Conservation (phyloP, 1,284 basidiomycete species). For the Porogramme epimiltina region DNA sequence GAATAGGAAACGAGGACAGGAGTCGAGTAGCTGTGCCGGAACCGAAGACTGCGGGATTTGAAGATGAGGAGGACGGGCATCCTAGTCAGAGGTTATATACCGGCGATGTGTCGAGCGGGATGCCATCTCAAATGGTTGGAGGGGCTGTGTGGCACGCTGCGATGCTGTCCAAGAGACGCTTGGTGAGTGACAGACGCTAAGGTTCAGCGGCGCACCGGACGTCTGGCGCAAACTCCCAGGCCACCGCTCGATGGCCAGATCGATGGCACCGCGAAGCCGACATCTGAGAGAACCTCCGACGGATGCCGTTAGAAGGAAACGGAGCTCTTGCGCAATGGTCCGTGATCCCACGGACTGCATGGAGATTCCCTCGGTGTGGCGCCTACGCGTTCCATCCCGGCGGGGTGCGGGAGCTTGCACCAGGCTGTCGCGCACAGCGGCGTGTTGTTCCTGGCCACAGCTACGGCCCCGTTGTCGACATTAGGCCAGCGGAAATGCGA, state of each 20-base stretch:
- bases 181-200: conserved; percentile 16
- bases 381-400: conserved; percentile 1
- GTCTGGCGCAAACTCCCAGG: neutral
- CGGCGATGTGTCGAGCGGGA: conserved; percentile 3
- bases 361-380: conserved; percentile 8
- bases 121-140: no score
- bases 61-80: conserved; percentile 12
- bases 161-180: conserved; percentile 17
- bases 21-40: conserved; percentile 13
- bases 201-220: conserved; percentile 16
- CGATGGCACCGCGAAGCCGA: neutral
- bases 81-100: conserved; percentile 20
- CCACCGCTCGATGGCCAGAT: conserved; percentile 7
- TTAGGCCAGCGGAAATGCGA: no score
- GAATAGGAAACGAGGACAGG: conserved; percentile 14
- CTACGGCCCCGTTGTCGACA: no score
- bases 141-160: neutral
- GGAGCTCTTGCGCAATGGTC: conserved; percentile 1
- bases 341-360: conserved; percentile 5
- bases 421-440: no score
- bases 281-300: neutral
- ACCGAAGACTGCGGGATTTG: conserved; percentile 15
- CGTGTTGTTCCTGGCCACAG: no score
- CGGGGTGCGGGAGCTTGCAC: neutral
- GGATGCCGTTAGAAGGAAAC: neutral